These are phyloP conservation scores for Alternaria sp. DNA, from an alignment of 2,329 filamentous ascomycete genomes.

Conservation along the genomic window DNA sequence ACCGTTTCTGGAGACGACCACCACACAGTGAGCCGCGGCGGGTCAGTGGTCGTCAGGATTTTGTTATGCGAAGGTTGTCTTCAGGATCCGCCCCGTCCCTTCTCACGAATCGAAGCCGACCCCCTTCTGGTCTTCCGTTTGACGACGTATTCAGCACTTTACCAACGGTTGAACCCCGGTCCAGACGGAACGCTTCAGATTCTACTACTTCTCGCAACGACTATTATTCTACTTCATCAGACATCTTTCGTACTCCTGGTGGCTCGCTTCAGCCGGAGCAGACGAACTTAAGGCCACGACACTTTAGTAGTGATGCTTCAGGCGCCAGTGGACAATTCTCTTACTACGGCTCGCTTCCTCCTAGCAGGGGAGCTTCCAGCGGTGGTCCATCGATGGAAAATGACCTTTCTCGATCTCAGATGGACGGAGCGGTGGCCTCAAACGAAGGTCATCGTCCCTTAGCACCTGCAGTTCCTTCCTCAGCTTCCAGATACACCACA, in stretches of 20 bases:
- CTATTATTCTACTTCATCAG: background rate
- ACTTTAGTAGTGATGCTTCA: conserved; percentile 38
- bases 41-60: conserved; percentile 12
- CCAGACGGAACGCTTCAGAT: background rate
- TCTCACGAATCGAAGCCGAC: conserved; percentile 5
- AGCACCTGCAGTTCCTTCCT: background rate
- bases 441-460: background rate
- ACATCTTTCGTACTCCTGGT: background rate
- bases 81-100: conserved; percentile 29
- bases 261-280: background rate
- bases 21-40: conserved; percentile 34
- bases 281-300: conserved; percentile 6
- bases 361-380: conserved; percentile 37
- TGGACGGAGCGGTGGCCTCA: conserved; percentile 31
- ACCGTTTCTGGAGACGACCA: no score
- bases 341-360: conserved; percentile 39
- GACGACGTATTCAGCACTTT: conserved; percentile 29
- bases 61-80: conserved; percentile 33
- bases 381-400: conserved; percentile 24
- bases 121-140: conserved; percentile 5
- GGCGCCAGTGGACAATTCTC: conserved; percentile 42
- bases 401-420: conserved; percentile 26
- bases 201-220: background rate
- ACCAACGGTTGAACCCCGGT: conserved; percentile 2
- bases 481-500: background rate